Conservation (phyloP, 768 basidiomycete genomes). For the Mycena metata region DNA sequence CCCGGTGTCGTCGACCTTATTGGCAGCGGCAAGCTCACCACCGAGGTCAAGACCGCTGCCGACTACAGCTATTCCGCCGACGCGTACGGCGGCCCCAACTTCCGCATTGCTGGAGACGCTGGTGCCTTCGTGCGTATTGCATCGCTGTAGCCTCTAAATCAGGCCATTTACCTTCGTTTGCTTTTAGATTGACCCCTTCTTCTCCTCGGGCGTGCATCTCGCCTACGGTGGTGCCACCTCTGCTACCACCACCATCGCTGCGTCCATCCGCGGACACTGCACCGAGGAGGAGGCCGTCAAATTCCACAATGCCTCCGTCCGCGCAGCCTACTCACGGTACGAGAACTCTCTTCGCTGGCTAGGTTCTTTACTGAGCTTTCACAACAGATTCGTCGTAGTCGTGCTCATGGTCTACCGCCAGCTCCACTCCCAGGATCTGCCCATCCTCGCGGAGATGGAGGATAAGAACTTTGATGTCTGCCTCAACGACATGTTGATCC, state of each 20-base stretch:
- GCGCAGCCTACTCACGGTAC: constrained; percentile 51
- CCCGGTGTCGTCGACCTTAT: constrained; percentile 44
- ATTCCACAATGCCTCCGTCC: constrained; percentile 50
- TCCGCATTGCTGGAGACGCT: constrained; percentile 50
- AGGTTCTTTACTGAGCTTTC: not conserved
- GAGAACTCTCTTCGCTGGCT: not conserved
- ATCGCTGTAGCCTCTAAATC: constrained; percentile 53
- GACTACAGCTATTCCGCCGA: constrained; percentile 54
- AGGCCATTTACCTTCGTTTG: not conserved
- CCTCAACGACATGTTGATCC: constrained; percentile 60
- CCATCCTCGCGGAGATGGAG: constrained; percentile 58
- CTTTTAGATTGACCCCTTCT: constrained; percentile 67
- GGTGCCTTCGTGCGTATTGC: constrained; percentile 12
- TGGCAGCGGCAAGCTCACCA: constrained; percentile 41
- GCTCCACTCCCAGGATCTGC: constrained; percentile 55
- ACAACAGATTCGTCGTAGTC: constrained; percentile 59
- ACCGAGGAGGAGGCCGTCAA: constrained; percentile 47
- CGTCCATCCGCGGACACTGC: constrained; percentile 47
- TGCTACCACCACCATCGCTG: constrained; percentile 51
- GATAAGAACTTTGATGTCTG: constrained; percentile 61
- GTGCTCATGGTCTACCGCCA: constrained; percentile 65
- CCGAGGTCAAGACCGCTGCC: constrained; percentile 45
- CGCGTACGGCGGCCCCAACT: constrained; percentile 48
- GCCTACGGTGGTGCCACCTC: constrained; percentile 53
- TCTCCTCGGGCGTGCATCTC: constrained; percentile 65